Base-by-base conservation (phyloP, 1,284 basidiomycete species). In the Stereum hirsutum region DNA sequence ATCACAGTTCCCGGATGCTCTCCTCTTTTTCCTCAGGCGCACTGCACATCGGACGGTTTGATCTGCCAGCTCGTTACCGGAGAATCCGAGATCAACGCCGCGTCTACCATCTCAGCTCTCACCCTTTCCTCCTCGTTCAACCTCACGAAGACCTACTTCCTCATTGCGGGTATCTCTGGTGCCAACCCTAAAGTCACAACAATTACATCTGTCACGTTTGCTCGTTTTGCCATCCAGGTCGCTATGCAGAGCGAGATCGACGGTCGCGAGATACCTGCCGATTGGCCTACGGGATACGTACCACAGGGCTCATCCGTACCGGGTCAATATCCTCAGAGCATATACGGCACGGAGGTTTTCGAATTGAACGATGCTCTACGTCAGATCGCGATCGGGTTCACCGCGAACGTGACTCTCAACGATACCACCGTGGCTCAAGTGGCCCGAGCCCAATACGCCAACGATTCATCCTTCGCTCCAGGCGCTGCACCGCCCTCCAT, bases 271-370 rank as follows among this genome's bases (percentile, higher is more conserved):
- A 66, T 63, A 37, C 70, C 70, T 1, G 32, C 48, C 15, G 58
- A 64, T 46, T 72, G 67, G 58, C 48, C 59, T 2, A 66, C 66
- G 1, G 70, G 68, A 1, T 72, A 69, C 54, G 63, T 66, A 45
- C 56, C 59, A 7, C 59, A 58, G 33, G 66, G 64, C 1, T 57
- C 66, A 4, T 50, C 38, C 20, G 49, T 49, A n/a, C 68, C 68
- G 0, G 59, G 54, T 27, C 39, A 59, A 27, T 57, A 57, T 39
- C 61, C 66, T 1, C 45, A 46, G 8, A 49, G 49, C 24, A 54
- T 68, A 27, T 71, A 74, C 51, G 72, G 72, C 21, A 72, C 70
- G 11, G 72, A 75, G 56, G 63, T 74, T 6, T 74, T 67, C 51
- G 68, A 70, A 54, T 54, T 75, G 43, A 74, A 74, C 56, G 65